A percentile compares a stretch with the other conserved stretches of the same genome.
Conservation (phyloP, 164 flowering plant species). For the Aristolochia fimbriata region DNA sequence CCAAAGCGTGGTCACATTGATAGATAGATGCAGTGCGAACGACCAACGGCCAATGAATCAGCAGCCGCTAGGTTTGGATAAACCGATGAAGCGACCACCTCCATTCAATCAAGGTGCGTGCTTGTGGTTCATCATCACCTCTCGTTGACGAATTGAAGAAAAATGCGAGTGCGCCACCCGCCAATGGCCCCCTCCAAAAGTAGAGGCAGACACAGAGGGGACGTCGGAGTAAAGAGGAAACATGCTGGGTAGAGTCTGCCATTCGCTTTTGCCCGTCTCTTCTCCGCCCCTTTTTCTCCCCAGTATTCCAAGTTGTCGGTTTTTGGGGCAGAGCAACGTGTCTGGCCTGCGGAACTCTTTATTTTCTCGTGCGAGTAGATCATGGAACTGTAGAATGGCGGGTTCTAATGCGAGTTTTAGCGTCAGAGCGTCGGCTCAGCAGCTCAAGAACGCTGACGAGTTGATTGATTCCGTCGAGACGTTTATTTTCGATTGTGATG, state of each 20-base stretch:
- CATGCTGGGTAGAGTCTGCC: constrained; percentile 19
- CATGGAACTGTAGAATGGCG: constrained; percentile 26
- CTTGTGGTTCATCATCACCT: too few relatives aligned
- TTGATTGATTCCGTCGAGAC: constrained; percentile 94
- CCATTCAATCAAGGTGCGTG: too few relatives aligned
- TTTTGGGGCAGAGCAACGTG: constrained; percentile 8
- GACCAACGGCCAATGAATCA: too few relatives aligned
- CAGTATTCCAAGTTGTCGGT: constrained; percentile 3
- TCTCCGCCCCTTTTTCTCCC: constrained; percentile 3
- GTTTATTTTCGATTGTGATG: constrained; percentile 97
- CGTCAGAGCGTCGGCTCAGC: constrained; percentile 34
- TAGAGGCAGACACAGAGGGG: not conserved
- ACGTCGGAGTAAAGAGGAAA: constrained; percentile 1
- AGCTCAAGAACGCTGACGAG: constrained; percentile 64
- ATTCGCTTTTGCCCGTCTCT: constrained; percentile 1
- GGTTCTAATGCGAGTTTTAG: constrained; percentile 9
- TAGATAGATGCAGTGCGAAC: too few relatives aligned
- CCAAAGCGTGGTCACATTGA: too few relatives aligned
- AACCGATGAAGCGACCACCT: too few relatives aligned
- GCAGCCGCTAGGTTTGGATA: too few relatives aligned
- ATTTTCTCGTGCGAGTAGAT: not conserved
- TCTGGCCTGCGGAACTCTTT: constrained; percentile 5
- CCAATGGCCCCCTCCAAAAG: not conserved
- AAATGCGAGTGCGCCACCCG: not conserved
- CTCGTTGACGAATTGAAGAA: not conserved